A percentile compares a stretch with the other conserved stretches of the same genome.
Evolutionary conservation across 2,329 filamentous ascomycete species (phyloP).

Genomic region (Pezicula radicicola): DNA sequence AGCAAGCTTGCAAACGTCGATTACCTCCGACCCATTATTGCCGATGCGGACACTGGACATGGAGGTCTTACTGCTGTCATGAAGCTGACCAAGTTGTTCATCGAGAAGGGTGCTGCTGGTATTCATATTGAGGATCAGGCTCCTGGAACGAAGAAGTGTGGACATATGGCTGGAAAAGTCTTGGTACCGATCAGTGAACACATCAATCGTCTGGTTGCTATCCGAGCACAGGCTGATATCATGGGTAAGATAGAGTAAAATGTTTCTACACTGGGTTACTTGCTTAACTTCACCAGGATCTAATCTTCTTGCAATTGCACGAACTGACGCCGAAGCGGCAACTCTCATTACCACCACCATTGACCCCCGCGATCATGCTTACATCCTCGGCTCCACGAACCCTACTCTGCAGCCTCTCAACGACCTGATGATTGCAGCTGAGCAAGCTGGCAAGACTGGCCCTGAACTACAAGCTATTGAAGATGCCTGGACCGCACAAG

Average conservation of each 20-base stretch:
- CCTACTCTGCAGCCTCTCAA: slow-evolving; percentile 77
- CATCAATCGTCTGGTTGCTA: slow-evolving; percentile 95
- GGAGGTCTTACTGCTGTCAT: slow-evolving; percentile 97
- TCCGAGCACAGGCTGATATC: slow-evolving; percentile 96
- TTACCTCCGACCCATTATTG: slow-evolving; percentile 93
- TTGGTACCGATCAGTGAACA: slow-evolving; percentile 96
- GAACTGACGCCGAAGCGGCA: slow-evolving; percentile 95
- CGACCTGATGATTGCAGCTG: slow-evolving; percentile 87
- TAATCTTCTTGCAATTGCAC: slow-evolving; percentile 86
- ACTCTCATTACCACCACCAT: slow-evolving; percentile 97
- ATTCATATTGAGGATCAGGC: slow-evolving; percentile 99
- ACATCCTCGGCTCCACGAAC: slow-evolving; percentile 90
- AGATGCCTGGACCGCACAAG: slow-evolving; percentile 79
- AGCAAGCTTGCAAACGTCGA: slow-evolving; percentile 76
- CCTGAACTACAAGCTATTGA: slow-evolving; percentile 84
- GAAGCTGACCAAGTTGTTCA: slow-evolving; percentile 97
- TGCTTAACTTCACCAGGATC: slow-evolving; percentile 46
- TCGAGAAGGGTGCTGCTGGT: slow-evolving; percentile 93
- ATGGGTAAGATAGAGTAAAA: slow-evolving; percentile 61
- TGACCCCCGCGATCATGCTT: slow-evolving; percentile 90
- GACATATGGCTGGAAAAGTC: slow-evolving; percentile 98
- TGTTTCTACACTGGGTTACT: slow-evolving; percentile 1
- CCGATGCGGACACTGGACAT: slow-evolving; percentile 95
- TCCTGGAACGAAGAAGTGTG: slow-evolving; percentile 98
- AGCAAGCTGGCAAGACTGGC: slow-evolving; percentile 77